Conservation (phyloP, 805 yeast species). For the Candida khao-thaluensis region DNA sequence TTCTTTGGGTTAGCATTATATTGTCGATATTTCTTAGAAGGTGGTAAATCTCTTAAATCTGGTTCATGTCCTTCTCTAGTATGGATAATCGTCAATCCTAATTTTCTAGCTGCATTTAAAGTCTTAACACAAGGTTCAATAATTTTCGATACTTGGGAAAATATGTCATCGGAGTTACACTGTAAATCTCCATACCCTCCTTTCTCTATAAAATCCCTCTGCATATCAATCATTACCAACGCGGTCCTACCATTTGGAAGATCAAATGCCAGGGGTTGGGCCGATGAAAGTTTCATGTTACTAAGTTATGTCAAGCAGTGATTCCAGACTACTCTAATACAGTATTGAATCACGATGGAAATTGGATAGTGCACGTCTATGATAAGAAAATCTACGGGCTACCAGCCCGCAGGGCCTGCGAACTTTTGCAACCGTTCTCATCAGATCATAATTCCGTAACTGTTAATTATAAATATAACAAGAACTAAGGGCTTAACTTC, state of each 20-base stretch:
- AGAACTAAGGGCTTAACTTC: not conserved
- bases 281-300: conserved; percentile 1
- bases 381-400: too few relatives aligned
- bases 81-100: conserved; percentile 12
- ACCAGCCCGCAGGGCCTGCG: too few relatives aligned
- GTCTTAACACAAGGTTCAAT: conserved; percentile 10
- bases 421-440: too few relatives aligned
- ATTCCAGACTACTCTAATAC: too few relatives aligned
- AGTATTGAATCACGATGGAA: too few relatives aligned
- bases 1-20: conserved; percentile 10
- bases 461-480: not conserved
- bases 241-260: conserved; percentile 11
- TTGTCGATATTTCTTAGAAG: conserved; percentile 10
- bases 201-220: conserved; percentile 12
- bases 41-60: conserved; percentile 13
- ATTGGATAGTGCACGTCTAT: too few relatives aligned
- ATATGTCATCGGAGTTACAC: conserved; percentile 7
- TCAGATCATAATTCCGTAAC: not conserved
- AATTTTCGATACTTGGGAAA: conserved; percentile 9
- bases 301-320: too few relatives aligned
- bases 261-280: conserved; percentile 8
- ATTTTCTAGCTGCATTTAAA: conserved; percentile 10
- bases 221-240: conserved; percentile 13
- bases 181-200: conserved; percentile 14
- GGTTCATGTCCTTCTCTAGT: conserved; percentile 14